Conservation (phyloP, 2,329 filamentous ascomycete genomes). For the Aspergillus hiratsukae region DNA sequence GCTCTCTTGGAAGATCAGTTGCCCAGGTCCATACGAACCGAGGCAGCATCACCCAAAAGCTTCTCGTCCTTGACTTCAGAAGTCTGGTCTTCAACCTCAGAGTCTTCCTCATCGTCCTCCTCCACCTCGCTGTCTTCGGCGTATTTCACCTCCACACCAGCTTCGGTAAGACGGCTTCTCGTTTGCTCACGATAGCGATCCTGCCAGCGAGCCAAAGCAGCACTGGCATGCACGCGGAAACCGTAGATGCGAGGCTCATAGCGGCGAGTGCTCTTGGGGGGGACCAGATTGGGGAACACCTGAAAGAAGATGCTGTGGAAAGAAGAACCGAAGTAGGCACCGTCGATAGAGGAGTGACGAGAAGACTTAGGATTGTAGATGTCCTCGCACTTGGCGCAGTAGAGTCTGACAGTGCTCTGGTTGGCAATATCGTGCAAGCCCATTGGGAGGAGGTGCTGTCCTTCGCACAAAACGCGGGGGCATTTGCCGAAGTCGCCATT, state of each 20-base stretch:
- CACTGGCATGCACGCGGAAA: constrained; percentile 89
- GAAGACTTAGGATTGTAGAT: constrained; percentile 98
- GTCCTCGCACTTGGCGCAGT: constrained; percentile 95
- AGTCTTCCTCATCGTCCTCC: constrained; percentile 41
- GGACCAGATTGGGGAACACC: constrained; percentile 87
- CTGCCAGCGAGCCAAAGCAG: constrained; percentile 89
- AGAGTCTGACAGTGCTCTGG: constrained; percentile 88
- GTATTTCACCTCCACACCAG: constrained; percentile 71
- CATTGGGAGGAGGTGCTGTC: constrained; percentile 89
- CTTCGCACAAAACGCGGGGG: constrained; percentile 90
- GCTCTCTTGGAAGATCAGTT: constrained; percentile 13
- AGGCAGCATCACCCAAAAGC: constrained; percentile 26
- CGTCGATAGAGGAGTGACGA: constrained; percentile 90
- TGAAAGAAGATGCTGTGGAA: constrained; percentile 99
- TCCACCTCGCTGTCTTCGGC: constrained; percentile 63
- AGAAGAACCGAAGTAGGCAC: constrained; percentile 94
- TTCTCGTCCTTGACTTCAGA: constrained; percentile 19
- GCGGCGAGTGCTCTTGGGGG: constrained; percentile 75
- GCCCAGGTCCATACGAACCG: constrained; percentile 35
- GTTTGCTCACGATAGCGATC: constrained; percentile 74
- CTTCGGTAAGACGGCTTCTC: constrained; percentile 68
- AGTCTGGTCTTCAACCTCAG: constrained; percentile 32
- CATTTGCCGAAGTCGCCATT: constrained; percentile 98
- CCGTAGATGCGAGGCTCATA: constrained; percentile 91
- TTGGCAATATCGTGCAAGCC: constrained; percentile 87